Evolutionary conservation across 225 moss, liverwort and hornwort species (phyloP).

Genomic region (Polytrichum commune): DNA sequence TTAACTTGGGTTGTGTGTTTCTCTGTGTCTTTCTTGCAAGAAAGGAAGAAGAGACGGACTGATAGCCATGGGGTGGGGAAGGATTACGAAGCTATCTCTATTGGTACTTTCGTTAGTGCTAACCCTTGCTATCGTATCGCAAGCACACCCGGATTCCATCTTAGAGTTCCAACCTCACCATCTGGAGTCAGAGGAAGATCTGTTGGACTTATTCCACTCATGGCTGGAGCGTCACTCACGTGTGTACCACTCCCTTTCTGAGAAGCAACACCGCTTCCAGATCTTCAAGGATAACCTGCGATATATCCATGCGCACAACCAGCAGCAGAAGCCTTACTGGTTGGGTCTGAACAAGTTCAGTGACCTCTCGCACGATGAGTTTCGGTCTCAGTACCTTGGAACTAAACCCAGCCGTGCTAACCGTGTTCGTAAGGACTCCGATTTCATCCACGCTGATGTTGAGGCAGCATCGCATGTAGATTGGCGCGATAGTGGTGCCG

Average conservation of each 20-base stretch:
- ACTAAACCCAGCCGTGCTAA: conserved; percentile 19
- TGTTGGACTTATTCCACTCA: conserved; percentile 47
- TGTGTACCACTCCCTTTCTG: conserved; percentile 41
- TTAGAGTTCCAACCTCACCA: conserved; percentile 1
- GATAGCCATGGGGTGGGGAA: conserved; percentile 20
- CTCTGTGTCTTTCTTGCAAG: too few relatives aligned
- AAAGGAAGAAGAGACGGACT: too few relatives aligned
- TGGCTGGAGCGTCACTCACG: conserved; percentile 65
- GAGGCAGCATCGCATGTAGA: conserved; percentile 41
- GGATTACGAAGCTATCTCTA: conserved; percentile 4
- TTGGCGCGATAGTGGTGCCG: conserved; percentile 78
- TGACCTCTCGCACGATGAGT: conserved; percentile 71
- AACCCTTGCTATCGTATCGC: conserved; percentile 1
- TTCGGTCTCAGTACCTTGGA: conserved; percentile 55
- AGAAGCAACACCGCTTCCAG: conserved; percentile 60
- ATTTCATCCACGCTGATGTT: conserved; percentile 46
- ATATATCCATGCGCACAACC: conserved; percentile 74
- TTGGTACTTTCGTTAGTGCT: conserved; percentile 12
- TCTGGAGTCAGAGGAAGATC: conserved; percentile 34
- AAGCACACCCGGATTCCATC: conserved; percentile 14
- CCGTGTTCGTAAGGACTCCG: conserved; percentile 24
- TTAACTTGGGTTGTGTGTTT: too few relatives aligned
- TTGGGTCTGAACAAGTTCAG: conserved; percentile 75
- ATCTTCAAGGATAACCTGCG: conserved; percentile 77
- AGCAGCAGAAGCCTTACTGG: conserved; percentile 54